Percentiles rank a stretch among this genome's conserved stretches.
These are phyloP conservation scores for Boletus subcaerulescens DNA, from an alignment of 768 basidiomycete species.

Conservation along the genomic window DNA sequence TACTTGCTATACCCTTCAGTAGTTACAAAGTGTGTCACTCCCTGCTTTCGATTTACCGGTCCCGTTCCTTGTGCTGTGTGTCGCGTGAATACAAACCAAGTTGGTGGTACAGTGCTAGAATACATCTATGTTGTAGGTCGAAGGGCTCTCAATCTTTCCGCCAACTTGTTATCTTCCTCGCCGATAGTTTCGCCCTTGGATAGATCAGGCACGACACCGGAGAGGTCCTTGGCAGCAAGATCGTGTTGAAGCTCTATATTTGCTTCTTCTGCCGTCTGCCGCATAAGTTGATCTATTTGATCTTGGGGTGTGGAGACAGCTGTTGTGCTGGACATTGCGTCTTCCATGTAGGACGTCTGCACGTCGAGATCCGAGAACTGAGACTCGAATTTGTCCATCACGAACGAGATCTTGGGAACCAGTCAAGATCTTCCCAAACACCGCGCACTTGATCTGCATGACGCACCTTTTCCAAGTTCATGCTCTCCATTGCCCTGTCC, in stretches of 20 bases:
- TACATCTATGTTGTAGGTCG: slow-evolving; percentile 61
- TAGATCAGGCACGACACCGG: slow-evolving; percentile 55
- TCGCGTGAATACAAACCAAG: neutral
- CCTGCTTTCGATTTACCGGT: neutral
- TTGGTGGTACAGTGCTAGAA: neutral
- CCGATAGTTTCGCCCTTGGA: slow-evolving; percentile 49
- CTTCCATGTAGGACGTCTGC: slow-evolving; percentile 97
- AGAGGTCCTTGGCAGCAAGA: slow-evolving; percentile 62
- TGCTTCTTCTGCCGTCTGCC: slow-evolving; percentile 95
- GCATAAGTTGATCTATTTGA: slow-evolving; percentile 89
- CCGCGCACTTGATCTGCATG: neutral
- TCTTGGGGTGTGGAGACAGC: slow-evolving; percentile 95
- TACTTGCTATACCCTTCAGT: slow-evolving; percentile 11
- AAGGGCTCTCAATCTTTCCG: slow-evolving; percentile 84
- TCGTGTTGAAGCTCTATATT: slow-evolving; percentile 95
- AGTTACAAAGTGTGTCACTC: slow-evolving; percentile 12
- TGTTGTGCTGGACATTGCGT: slow-evolving; percentile 90
- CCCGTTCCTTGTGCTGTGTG: neutral
- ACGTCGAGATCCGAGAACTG: slow-evolving; percentile 98
- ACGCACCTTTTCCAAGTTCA: slow-evolving; percentile 95
- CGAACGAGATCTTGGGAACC: slow-evolving; percentile 76
- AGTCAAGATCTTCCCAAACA: neutral
- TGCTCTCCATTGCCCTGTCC: slow-evolving; percentile 98
- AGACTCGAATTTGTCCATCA: slow-evolving; percentile 98
- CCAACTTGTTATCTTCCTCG: slow-evolving; percentile 80